Evolutionary conservation across 2,329 filamentous ascomycete genomes (phyloP), one percentile per base, ranked within the genome.

Genomic region (Nigrospora sphaerica): DNA sequence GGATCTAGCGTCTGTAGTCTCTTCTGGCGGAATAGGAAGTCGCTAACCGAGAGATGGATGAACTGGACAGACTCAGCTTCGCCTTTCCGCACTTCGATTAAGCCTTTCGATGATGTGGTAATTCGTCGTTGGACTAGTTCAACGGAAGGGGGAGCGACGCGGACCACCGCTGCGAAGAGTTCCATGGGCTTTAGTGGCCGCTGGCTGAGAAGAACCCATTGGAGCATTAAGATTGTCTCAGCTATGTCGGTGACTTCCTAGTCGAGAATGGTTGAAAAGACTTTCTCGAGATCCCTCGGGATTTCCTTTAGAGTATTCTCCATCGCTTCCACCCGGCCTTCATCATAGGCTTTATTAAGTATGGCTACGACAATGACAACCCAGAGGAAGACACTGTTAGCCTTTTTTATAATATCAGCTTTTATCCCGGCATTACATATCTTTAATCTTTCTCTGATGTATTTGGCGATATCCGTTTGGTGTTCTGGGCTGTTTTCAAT

Each of bases 361-460:
- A 56, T 46, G 16, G 46, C 39, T 9, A 52, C 48, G 13, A 55
- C 52, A 31, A 57, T 39, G 16, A 52, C 48, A 23, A 69, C 68
- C 69, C 66, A 72, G 35, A 72, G 62, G 40, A 72, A 72, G 1
- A 68, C 70, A 13, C 55, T 62, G n/a, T 62, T 49, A 10, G 67
- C 62, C 31, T 71, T 66, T 1, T 34, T 11, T 13, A 11, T 32
- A 12, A 51, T 28, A 12, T 48, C 41, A 3, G 12, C 1, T 23
- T 38, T 16, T 19, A 51, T 36, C 39, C 14, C 14, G 9, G 2
- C 3, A 11, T 38, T n/a, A 9, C 13, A 41, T 6, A 39, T 9
- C n/a, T 12, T 47, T 46, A 51, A 16, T 46, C 41, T 45, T 41
- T 46, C 16, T 31, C 14, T 10, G 13, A 12, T 39, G 17, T 31